Percentiles rank a stretch among this genome's conserved stretches.
Evolutionary conservation across 768 basidiomycete species (phyloP).

Genomic region (Kwoniella heveanensis): DNA sequence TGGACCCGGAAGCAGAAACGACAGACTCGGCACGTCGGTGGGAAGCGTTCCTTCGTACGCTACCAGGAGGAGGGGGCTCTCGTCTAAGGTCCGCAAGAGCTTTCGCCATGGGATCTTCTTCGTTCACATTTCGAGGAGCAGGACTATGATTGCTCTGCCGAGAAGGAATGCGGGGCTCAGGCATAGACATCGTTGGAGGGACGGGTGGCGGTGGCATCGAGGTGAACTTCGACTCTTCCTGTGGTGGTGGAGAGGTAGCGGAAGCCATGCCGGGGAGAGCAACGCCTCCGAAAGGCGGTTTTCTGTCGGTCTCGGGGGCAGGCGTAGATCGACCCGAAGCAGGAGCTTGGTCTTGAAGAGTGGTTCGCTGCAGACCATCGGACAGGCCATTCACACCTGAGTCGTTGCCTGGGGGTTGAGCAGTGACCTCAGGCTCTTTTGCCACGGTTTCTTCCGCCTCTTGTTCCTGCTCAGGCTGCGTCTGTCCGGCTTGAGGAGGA

Average conservation of each 20-base stretch:
- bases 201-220: constrained; percentile 46
- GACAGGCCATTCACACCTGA: constrained; percentile 22
- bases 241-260: constrained; percentile 21
- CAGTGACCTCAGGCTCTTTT: neutral
- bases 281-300: constrained; percentile 48
- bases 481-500: constrained; percentile 12
- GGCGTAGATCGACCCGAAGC: constrained; percentile 1
- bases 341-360: constrained; percentile 24
- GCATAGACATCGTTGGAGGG: constrained; percentile 44
- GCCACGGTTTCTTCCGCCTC: neutral
- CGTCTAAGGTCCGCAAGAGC: constrained; percentile 56
- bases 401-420: constrained; percentile 17
- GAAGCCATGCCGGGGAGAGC: constrained; percentile 51
- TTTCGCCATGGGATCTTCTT: constrained; percentile 58
- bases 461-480: constrained; percentile 11
- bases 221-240: constrained; percentile 14
- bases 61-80: constrained; percentile 53
- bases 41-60: constrained; percentile 47
- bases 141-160: constrained; percentile 33
- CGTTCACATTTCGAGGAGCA: constrained; percentile 40
- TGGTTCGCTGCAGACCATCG: constrained; percentile 22
- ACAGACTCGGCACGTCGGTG: constrained; percentile 52
- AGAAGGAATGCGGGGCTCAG: constrained; percentile 44
- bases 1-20: constrained; percentile 31
- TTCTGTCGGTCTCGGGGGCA: constrained; percentile 13